These are phyloP conservation scores for Gaertneriomyces sp. DNA, from an alignment of 192 early-diverging fungal genomes.

Conservation along the genomic window DNA sequence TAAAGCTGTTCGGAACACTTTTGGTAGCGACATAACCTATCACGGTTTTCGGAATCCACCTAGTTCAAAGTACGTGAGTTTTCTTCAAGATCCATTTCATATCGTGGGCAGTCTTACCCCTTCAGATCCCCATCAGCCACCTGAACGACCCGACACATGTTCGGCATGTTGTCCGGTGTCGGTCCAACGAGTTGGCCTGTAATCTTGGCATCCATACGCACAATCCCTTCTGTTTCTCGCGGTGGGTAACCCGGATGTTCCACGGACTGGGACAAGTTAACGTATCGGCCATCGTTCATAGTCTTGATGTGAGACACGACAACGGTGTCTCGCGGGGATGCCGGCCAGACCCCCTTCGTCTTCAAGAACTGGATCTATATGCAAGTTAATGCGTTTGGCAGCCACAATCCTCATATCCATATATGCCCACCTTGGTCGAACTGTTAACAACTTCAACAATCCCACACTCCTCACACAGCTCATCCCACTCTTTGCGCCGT, in stretches of 20 bases:
- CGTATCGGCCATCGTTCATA: slow-evolving; percentile 35
- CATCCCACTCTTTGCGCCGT: slow-evolving; percentile 39
- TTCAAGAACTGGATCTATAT: slow-evolving; percentile 35
- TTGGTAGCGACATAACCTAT: slow-evolving; percentile 34
- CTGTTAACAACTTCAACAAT: slow-evolving; percentile 30
- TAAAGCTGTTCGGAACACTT: slow-evolving; percentile 23
- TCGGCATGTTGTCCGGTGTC: slow-evolving; percentile 5
- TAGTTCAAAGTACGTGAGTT: background rate
- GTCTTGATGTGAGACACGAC: slow-evolving; percentile 31
- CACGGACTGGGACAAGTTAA: slow-evolving; percentile 42
- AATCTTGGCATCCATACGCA: slow-evolving; percentile 45
- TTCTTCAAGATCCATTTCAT: background rate
- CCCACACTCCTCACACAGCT: slow-evolving; percentile 37
- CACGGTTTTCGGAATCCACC: slow-evolving; percentile 35
- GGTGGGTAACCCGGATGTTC: slow-evolving; percentile 29
- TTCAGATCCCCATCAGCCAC: slow-evolving; percentile 44
- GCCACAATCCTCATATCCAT: background rate
- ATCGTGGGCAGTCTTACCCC: slow-evolving; percentile 25
- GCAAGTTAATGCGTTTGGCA: background rate
- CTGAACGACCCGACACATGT: slow-evolving; percentile 38
- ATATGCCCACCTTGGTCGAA: slow-evolving; percentile 15
- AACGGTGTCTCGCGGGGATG: slow-evolving; percentile 39
- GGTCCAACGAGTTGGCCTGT: slow-evolving; percentile 38
- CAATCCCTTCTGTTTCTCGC: slow-evolving; percentile 27
- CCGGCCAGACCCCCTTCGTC: slow-evolving; percentile 44